Evolutionary conservation across 2,329 filamentous ascomycete genomes (phyloP).

Genomic region (Aureobasidium melanogenum): DNA sequence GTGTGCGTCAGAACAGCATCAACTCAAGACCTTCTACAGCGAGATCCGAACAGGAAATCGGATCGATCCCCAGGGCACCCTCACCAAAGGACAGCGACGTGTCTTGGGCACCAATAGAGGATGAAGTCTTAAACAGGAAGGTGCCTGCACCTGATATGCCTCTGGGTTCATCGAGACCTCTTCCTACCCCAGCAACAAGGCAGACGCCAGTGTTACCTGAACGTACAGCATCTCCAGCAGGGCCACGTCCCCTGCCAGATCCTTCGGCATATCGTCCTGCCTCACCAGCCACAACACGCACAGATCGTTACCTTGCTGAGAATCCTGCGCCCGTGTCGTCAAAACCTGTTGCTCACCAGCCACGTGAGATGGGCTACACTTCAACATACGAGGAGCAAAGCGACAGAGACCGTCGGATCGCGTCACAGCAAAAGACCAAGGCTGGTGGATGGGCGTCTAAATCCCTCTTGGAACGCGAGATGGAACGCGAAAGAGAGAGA

Average conservation of each 20-base stretch:
- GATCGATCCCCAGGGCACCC: conserved; percentile 16
- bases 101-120: conserved; percentile 59
- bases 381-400: conserved; percentile 45
- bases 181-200: conserved; percentile 27
- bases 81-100: conserved; percentile 45
- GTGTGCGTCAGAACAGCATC: conserved; percentile 30
- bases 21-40: conserved; percentile 20
- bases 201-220: conserved; percentile 21
- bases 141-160: conserved; percentile 34
- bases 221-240: conserved; percentile 12
- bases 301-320: conserved; percentile 49
- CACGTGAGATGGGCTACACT: conserved; percentile 46
- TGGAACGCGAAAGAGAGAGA: conserved; percentile 68
- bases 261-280: conserved; percentile 27
- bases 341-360: conserved; percentile 29
- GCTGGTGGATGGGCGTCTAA: conserved; percentile 56
- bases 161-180: conserved; percentile 21
- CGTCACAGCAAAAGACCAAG: conserved; percentile 53
- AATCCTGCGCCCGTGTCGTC: conserved; percentile 42
- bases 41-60: background rate
- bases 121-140: conserved; percentile 52
- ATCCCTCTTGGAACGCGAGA: conserved; percentile 67
- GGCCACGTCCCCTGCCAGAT: conserved; percentile 30
- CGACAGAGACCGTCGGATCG: conserved; percentile 52
- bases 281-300: conserved; percentile 35